phyloP scores from a whole-genome alignment of 768 basidiomycete species.

The Leccinellum luteum region DNA sequence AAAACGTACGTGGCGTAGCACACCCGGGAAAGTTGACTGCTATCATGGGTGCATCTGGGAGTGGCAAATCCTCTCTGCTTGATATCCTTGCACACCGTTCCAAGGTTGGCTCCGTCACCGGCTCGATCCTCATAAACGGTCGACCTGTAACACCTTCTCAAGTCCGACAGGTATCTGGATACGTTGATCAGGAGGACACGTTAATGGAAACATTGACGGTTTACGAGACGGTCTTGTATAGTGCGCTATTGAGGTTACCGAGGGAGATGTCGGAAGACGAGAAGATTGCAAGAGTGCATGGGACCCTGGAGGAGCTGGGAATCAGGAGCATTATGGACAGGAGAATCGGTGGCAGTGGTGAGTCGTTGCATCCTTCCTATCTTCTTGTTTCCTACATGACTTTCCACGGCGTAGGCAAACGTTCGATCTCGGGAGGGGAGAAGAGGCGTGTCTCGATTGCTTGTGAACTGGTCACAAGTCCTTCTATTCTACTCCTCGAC shows the following conservation, averaged over 20 bases:
- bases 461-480: constrained; percentile 96
- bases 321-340: constrained; percentile 88
- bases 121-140: constrained; percentile 84
- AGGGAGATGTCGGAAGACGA: constrained; percentile 93
- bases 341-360: constrained; percentile 85
- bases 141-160: constrained; percentile 66
- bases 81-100: constrained; percentile 92
- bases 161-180: constrained; percentile 87
- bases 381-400: background rate
- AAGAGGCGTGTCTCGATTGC: constrained; percentile 96
- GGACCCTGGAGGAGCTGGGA: constrained; percentile 95
- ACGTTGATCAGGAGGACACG: constrained; percentile 98
- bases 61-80: constrained; percentile 94
- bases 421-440: constrained; percentile 96
- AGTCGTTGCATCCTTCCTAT: constrained; percentile 20
- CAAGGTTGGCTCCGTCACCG: constrained; percentile 75
- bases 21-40: constrained; percentile 91
- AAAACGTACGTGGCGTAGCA: constrained; percentile 76
- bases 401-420: constrained; percentile 49
- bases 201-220: constrained; percentile 96
- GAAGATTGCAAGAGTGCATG: constrained; percentile 92
- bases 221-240: constrained; percentile 95
- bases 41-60: constrained; percentile 96
- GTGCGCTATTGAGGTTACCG: constrained; percentile 85
- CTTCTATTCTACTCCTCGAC: constrained; percentile 93